Conservation (phyloP, 2,329 filamentous ascomycete genomes). For the Myriangium duriaei region DNA sequence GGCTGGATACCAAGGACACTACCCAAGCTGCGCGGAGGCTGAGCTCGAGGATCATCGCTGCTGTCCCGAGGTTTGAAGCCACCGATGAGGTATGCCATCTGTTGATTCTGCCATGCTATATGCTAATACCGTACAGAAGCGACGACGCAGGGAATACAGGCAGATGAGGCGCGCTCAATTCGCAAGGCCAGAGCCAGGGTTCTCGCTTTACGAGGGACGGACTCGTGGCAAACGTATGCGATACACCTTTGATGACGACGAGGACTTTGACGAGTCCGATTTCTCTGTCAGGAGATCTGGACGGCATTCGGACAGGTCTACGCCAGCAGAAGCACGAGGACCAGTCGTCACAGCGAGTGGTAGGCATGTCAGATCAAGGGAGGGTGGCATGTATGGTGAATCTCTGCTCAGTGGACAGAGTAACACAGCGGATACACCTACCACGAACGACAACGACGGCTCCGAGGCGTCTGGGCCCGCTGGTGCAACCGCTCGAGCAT, state of each 20-base stretch:
- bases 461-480: constrained; percentile 19
- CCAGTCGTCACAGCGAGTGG: constrained; percentile 71
- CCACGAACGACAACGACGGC: constrained; percentile 30
- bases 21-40: constrained; percentile 70
- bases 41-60: constrained; percentile 62
- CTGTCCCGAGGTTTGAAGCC: constrained; percentile 81
- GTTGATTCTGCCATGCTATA: not conserved
- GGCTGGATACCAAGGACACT: constrained; percentile 63
- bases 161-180: constrained; percentile 77
- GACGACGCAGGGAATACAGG: constrained; percentile 83
- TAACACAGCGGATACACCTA: constrained; percentile 28
- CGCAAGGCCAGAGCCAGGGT: constrained; percentile 72
- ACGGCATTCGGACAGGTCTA: constrained; percentile 56
- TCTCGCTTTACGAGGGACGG: constrained; percentile 89
- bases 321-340: constrained; percentile 54
- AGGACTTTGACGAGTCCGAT: constrained; percentile 50
- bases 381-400: constrained; percentile 51
- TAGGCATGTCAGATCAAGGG: constrained; percentile 62
- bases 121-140: constrained; percentile 51
- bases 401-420: constrained; percentile 44
- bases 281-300: constrained; percentile 52
- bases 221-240: constrained; percentile 92
- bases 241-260: constrained; percentile 85
- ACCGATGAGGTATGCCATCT: constrained; percentile 61
- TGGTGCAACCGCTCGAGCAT: constrained; percentile 26